phyloP scores from a whole-genome alignment of 208 protist species.

The Herpetomonas tarakana region DNA sequence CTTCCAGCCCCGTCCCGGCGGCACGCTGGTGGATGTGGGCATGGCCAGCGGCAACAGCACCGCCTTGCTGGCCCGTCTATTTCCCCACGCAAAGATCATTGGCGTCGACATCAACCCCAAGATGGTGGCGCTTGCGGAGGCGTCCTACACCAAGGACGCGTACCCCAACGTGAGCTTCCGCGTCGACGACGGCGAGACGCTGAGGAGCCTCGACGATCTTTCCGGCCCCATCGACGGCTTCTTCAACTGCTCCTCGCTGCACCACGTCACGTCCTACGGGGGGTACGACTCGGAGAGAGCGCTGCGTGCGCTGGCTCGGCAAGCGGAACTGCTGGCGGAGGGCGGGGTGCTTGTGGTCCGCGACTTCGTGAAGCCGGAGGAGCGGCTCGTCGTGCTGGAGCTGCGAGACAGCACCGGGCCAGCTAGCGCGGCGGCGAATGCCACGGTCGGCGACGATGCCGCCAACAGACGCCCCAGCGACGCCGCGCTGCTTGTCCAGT shows the following conservation, averaged over 20 bases:
- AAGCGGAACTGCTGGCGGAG: not conserved
- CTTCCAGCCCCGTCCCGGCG: not conserved
- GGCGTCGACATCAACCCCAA: slow-evolving; percentile 3
- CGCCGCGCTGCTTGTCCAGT: not conserved
- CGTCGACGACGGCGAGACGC: slow-evolving; percentile 4
- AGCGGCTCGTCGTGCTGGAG: slow-evolving; percentile 1
- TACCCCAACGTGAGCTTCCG: slow-evolving; percentile 3
- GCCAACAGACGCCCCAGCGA: not conserved
- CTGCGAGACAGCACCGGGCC: no score
- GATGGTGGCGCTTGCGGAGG: not conserved
- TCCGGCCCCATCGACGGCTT: not conserved
- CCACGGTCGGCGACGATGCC: not conserved
- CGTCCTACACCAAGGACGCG: not conserved
- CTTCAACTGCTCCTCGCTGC: slow-evolving; percentile 4
- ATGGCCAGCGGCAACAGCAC: slow-evolving; percentile 2
- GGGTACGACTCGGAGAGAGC: not conserved
- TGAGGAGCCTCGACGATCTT: not conserved
- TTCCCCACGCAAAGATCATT: not conserved
- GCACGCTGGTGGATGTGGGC: not conserved
- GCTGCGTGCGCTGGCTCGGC: not conserved
- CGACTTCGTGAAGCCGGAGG: slow-evolving; percentile 1
- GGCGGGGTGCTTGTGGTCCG: not conserved
- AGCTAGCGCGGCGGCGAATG: no score
- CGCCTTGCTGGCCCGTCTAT: not conserved
- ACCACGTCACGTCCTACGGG: slow-evolving; percentile 3